Base-by-base conservation (phyloP, 2,329 filamentous ascomycete species). In the Paecilomyces formosus region DNA sequence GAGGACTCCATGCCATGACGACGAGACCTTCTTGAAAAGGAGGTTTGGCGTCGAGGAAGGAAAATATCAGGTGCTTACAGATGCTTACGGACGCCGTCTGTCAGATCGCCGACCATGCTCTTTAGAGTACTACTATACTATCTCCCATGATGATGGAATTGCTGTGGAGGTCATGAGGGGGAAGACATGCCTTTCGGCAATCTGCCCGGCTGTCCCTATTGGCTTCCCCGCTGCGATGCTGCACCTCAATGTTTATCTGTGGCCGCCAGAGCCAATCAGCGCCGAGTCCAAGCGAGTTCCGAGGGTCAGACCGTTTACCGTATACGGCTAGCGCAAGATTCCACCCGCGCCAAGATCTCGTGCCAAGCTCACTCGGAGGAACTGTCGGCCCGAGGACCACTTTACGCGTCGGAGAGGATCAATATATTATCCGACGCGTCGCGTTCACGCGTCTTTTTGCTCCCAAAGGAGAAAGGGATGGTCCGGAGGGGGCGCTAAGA, bases 371-470 rank as follows among this genome's bases (percentile, higher is more conserved):
- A 11, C 2, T 3, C 50, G 22, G 50, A 28, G 24, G 1, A 13
- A 52, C 22, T 24, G 5, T 15, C 22, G 21, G 18, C 21, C 50
- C 50, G 50, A 56, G 70, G 70, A 72, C 61, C 69, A 72, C 70
- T 73, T 72, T 63, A 72, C 70, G 66, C 70, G 70, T 71, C 62
- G 57, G 61, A 2, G 0, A 8, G 67, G 60, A 61, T 63, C 51
- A 66, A 63, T 26, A 1, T 56, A 62, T 35, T 35, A 12, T 12
- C 5, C 30, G 30, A 31, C 30, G 30, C 11, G 30, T 31, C 30
- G 30, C 30, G 30, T 31, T 31, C 30, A 31, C 30, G 67, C 67
- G 68, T 67, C 58, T 45, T 45, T 45, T 45, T 39, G 15, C 39
- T 15, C 39, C 39, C 5, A 18, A 45, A 45, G 15, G 39, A 45